Evolutionary conservation across 371 early-diverging fungal genomes (phyloP), one percentile per base, ranked within the genome.

Genomic region (Lichtheimia ornata): DNA sequence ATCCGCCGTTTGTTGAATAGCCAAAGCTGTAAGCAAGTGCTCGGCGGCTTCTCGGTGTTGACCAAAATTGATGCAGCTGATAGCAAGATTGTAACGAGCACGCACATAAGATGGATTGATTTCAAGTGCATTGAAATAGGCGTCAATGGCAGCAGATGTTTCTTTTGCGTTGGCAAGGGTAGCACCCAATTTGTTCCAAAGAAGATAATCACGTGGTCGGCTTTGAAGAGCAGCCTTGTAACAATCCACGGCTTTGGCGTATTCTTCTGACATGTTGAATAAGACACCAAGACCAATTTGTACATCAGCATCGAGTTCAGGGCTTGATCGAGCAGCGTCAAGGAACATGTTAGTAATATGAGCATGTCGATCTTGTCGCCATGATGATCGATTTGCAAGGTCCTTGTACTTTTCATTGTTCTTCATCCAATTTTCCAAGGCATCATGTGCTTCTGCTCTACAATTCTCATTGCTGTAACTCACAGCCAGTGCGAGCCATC

Each of bases 181-280:
- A 0, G 99, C 99, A 17, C 97, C 99, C 40, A 97, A 84, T 66
- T 91, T 93, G 82, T 97, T 97, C 96, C 96, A 98, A 45, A 97
- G 82, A 66, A 94, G 79, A 75, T 96, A 96, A 69, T 98, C 97
- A 74, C 92, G 83, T 3, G 98, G 97, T 42, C 91, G 73, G 18
- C 82, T 83, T 17, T 87, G 82, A 28, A 98, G 72, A 25, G 98
- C 97, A 3, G 97, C 87, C 51, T 91, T 86, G 83, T 98, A 98
- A 66, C 99, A 98, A 73, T 98, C 99, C 4, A 96, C 86, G 0
- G 98, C 96, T 78, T 97, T 97, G 28, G 84, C 84, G 62, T 92
- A 97, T 61, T 97, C 96, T 40, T 89, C 85, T 2, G 91, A 88
- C 12, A 91, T 87, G 70, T 97, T 92, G 72, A 96, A 97, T 54